Percentiles rank a stretch among this genome's conserved stretches.
These are phyloP conservation scores for Gypsophila paniculata DNA, from an alignment of 179 eudicot genomes.

Conservation along the genomic window DNA sequence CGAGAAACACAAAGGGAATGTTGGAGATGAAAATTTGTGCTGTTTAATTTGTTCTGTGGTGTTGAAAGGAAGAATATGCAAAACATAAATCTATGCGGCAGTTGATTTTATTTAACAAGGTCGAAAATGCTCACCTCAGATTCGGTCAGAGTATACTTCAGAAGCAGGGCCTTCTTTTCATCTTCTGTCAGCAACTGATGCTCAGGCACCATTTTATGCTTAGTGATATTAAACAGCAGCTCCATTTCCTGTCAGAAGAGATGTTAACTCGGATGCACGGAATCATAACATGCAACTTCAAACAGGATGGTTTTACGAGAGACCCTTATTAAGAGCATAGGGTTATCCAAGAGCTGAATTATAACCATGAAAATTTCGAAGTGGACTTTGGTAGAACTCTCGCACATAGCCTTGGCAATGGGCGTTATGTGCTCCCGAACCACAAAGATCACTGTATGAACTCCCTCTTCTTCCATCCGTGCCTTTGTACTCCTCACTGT, in stretches of 20 bases:
- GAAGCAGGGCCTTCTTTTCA: constrained; percentile 60
- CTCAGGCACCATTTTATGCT: constrained; percentile 59
- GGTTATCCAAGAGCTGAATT: neutral
- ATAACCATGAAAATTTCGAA: constrained; percentile 69
- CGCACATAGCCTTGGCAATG: constrained; percentile 43
- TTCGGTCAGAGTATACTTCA: constrained; percentile 55
- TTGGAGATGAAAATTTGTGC: neutral
- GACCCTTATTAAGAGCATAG: neutral
- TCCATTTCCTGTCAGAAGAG: constrained; percentile 41
- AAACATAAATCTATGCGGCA: neutral
- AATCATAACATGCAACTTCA: neutral
- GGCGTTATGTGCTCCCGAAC: constrained; percentile 58
- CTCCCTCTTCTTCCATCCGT: constrained; percentile 60
- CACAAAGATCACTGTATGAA: constrained; percentile 57
- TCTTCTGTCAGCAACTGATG: constrained; percentile 55
- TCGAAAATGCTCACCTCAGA: constrained; percentile 38
- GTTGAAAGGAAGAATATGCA: neutral
- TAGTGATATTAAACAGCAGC: constrained; percentile 53
- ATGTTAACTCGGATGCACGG: neutral
- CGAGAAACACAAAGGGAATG: neutral
- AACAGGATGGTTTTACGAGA: neutral
- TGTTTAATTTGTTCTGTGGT: neutral
- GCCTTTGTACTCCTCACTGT: constrained; percentile 48
- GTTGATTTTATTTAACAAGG: neutral
- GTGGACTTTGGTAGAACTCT: constrained; percentile 46